phyloP scores from a whole-genome alignment of 2,329 filamentous ascomycete species.

The Tolypocladium amazonense region DNA sequence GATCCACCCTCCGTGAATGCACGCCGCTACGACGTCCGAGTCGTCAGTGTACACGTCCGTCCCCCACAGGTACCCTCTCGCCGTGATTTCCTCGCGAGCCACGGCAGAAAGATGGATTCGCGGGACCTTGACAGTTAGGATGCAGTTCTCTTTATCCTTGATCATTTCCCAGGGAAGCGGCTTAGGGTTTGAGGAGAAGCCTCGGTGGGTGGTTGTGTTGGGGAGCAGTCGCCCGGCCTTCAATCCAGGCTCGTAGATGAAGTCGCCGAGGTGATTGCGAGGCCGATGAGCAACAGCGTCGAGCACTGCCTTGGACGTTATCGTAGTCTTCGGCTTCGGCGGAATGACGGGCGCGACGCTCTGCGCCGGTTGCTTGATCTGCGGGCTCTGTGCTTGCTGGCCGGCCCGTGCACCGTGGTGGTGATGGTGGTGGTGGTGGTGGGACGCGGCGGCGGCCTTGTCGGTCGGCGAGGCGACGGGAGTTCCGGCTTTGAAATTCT shows the following conservation, averaged over 20 bases:
- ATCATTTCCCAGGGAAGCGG: conserved; percentile 66
- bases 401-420: conserved; percentile 25
- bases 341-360: conserved; percentile 24
- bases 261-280: conserved; percentile 73
- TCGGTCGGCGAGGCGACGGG: conserved; percentile 34
- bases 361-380: conserved; percentile 12
- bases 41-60: conserved; percentile 94
- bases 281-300: conserved; percentile 60
- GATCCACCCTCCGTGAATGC: conserved; percentile 89
- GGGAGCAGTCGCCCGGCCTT: conserved; percentile 37
- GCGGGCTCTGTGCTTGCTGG: conserved; percentile 11
- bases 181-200: conserved; percentile 48
- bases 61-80: conserved; percentile 76
- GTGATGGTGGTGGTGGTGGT: conserved; percentile 44
- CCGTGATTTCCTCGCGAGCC: conserved; percentile 74
- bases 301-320: conserved; percentile 61
- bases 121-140: conserved; percentile 78
- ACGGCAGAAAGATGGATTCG: conserved; percentile 60
- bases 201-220: conserved; percentile 25
- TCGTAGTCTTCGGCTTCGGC: conserved; percentile 52
- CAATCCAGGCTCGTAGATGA: conserved; percentile 65
- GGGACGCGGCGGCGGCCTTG: conserved; percentile 21
- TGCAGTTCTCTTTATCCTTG: conserved; percentile 74
- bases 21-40: conserved; percentile 83
- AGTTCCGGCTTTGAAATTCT: conserved; percentile 35